Base-by-base conservation (phyloP, 305 asterid species). In the Fraxinus xanthoxyloides region DNA sequence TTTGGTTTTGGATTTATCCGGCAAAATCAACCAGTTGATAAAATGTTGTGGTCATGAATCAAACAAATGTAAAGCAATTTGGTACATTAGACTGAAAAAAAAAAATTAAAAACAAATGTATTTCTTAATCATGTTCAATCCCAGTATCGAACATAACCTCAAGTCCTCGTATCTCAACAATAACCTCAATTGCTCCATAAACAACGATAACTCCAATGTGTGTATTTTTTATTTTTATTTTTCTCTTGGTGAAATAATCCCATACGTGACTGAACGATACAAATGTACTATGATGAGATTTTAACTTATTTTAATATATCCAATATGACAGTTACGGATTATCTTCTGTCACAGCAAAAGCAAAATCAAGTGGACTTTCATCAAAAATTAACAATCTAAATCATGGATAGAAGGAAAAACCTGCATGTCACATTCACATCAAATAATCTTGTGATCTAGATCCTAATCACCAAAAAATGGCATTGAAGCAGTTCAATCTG, bases 401-500 rank as follows among this genome's bases (percentile, higher is more conserved):
- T 77, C 74, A 84, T 81, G 36, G 43, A 80, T 26, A 13, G 6
- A 77, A 80, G 77, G 43, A 63, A 26, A 24, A 26, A 32, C 61
- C n/a, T 46, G 77, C 30, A 24, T 46, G 82, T 77, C 83, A 56
- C 82, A 82, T 87, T 77, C 82, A 84, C 89, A 85, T 77, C 79
- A 83, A 74, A 80, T 85, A 84, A 83, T 85, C 70, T 63, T 43
- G 72, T 28, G 69, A 80, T 46, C 30, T 17, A 78, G 69, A 78
- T 77, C 65, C 59, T 48, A 76, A 56, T 46, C 79, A 54, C 83
- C 67, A 40, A 43, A 23, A 23, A 51, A 31, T 76, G 77, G 24
- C 78, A 21, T 40, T n/a, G 3, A 79, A 70, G 51, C 70, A 46
- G 79, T 56, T 67, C 38, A 36, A 83, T 46, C 73, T 61, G 32